phyloP scores from a whole-genome alignment of 2,329 filamentous ascomycete genomes.

The Phialophora verrucosa region DNA sequence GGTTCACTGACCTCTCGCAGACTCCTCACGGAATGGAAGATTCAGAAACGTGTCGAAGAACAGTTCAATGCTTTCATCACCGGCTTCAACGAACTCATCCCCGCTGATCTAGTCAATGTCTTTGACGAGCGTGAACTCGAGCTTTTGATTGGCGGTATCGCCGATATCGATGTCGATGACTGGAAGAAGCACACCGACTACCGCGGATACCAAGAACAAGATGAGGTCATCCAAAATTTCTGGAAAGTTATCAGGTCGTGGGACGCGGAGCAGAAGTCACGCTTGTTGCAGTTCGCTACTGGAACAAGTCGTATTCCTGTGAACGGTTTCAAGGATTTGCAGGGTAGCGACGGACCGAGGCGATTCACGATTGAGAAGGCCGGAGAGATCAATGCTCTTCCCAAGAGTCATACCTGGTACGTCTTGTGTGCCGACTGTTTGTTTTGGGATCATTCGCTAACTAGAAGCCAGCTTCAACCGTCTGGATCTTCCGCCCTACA shows the following conservation, averaged over 20 bases:
- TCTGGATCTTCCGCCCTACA: slow-evolving; percentile 92
- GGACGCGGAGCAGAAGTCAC: slow-evolving; percentile 98
- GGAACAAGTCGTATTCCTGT: slow-evolving; percentile 97
- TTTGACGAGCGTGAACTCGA: slow-evolving; percentile 98
- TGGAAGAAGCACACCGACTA: slow-evolving; percentile 99
- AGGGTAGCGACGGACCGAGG: slow-evolving; percentile 93
- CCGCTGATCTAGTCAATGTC: slow-evolving; percentile 93
- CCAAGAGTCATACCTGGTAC: slow-evolving; percentile 97
- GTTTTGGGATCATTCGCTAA: slow-evolving; percentile 37
- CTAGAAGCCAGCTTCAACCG: slow-evolving; percentile 79
- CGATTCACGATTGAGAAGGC: slow-evolving; percentile 98
- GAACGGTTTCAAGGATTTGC: slow-evolving; percentile 98
- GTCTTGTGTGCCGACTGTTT: slow-evolving; percentile 46
- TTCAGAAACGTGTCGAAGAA: slow-evolving; percentile 96
- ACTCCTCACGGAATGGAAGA: slow-evolving; percentile 98
- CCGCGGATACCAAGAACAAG: slow-evolving; percentile 94
- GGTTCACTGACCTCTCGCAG: slow-evolving; percentile 45
- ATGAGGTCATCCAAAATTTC: slow-evolving; percentile 97
- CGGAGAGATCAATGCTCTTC: slow-evolving; percentile 85
- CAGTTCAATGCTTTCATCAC: slow-evolving; percentile 98
- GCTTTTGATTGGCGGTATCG: slow-evolving; percentile 95
- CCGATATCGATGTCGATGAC: slow-evolving; percentile 99
- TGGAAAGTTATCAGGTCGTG: slow-evolving; percentile 94
- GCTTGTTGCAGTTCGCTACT: slow-evolving; percentile 93
- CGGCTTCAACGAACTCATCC: slow-evolving; percentile 97